phyloP scores from a whole-genome alignment of 2,329 filamentous ascomycete species.

The Penicillium sumatraense region DNA sequence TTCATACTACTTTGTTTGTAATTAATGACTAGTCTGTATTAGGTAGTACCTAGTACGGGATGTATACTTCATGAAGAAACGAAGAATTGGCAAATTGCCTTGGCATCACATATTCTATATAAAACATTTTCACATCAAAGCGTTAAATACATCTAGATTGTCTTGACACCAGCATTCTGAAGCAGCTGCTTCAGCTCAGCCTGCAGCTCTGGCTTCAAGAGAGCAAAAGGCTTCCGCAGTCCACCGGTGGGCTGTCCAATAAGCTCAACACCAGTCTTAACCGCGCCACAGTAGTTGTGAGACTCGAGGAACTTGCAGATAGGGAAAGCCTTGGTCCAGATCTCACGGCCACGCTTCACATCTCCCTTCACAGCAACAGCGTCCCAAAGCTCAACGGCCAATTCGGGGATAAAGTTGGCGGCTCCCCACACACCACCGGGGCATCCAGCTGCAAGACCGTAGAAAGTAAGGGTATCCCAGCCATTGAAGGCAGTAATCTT shows the following conservation, averaged over 20 bases:
- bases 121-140: neutral
- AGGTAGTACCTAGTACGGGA: neutral
- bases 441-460: constrained; percentile 55
- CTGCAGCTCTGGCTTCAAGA: constrained; percentile 39
- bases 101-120: neutral
- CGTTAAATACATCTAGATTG: constrained; percentile 20
- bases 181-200: constrained; percentile 44
- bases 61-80: neutral
- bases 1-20: neutral
- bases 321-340: constrained; percentile 57
- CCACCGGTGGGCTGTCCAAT: constrained; percentile 53
- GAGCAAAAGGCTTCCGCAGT: constrained; percentile 54
- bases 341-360: constrained; percentile 48
- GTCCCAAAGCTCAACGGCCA: constrained; percentile 55
- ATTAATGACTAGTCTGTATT: neutral
- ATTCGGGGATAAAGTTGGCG: constrained; percentile 56
- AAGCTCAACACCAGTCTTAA: constrained; percentile 58
- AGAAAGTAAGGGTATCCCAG: constrained; percentile 60
- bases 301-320: constrained; percentile 57
- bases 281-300: constrained; percentile 52
- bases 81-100: neutral
- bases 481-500: constrained; percentile 57
- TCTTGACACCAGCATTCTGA: constrained; percentile 45
- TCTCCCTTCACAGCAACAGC: constrained; percentile 51
- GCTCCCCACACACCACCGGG: constrained; percentile 58